Evolutionary conservation across 2,329 filamentous ascomycete species (phyloP).

Genomic region (Fusarium foetens): DNA sequence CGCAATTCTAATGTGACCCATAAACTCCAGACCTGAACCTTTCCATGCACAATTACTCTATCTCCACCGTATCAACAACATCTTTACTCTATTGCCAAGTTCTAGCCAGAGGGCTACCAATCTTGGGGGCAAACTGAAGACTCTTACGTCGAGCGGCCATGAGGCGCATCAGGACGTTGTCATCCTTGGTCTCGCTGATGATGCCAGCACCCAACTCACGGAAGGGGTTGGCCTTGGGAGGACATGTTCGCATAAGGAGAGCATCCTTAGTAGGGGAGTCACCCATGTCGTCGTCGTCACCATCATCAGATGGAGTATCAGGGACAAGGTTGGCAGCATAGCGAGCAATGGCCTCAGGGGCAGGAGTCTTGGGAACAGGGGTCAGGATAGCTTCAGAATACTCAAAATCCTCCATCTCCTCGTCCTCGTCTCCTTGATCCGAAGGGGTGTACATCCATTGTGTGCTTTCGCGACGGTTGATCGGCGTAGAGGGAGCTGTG

Average conservation of each 20-base stretch:
- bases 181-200: slow-evolving; percentile 62
- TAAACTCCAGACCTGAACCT: slow-evolving; percentile 26
- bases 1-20: slow-evolving; percentile 26
- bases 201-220: slow-evolving; percentile 57
- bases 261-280: slow-evolving; percentile 49
- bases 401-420: slow-evolving; percentile 53
- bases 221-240: slow-evolving; percentile 58
- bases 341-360: slow-evolving; percentile 63
- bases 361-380: slow-evolving; percentile 68
- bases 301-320: slow-evolving; percentile 55
- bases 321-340: slow-evolving; percentile 62
- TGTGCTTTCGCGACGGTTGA: slow-evolving; percentile 64
- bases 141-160: slow-evolving; percentile 81
- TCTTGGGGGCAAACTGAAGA: slow-evolving; percentile 78
- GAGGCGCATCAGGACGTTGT: slow-evolving; percentile 68
- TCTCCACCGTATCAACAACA: background rate
- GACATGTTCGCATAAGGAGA: slow-evolving; percentile 64
- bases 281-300: slow-evolving; percentile 43
- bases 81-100: slow-evolving; percentile 55
- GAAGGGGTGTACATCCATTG: slow-evolving; percentile 67
- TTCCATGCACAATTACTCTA: slow-evolving; percentile 26
- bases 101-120: slow-evolving; percentile 76
- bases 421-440: slow-evolving; percentile 53
- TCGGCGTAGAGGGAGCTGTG: slow-evolving; percentile 58
- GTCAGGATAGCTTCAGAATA: slow-evolving; percentile 60